A percentile compares a stretch with the other conserved stretches of the same genome.
phyloP scores from a whole-genome alignment of 2,329 filamentous ascomycete species.

The Aspergillus tubingensis region DNA sequence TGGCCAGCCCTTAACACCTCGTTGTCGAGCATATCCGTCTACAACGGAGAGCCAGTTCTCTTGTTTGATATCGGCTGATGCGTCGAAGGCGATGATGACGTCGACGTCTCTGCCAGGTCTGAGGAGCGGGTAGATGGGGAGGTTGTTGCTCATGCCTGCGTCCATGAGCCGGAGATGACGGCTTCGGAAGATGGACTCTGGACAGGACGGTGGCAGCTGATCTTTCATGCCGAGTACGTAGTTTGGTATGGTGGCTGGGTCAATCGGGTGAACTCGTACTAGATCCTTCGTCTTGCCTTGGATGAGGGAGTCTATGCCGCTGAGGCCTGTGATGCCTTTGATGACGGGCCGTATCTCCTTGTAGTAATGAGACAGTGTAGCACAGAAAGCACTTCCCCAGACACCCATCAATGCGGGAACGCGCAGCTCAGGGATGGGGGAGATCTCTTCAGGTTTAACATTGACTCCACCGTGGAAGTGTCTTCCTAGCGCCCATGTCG shows the following conservation, averaged over 20 bases:
- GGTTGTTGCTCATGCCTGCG: slow-evolving; percentile 97
- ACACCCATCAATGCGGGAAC: slow-evolving; percentile 85
- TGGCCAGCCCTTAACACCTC: slow-evolving; percentile 92
- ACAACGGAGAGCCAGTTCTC: slow-evolving; percentile 95
- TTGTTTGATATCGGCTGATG: slow-evolving; percentile 85
- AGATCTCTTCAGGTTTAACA: slow-evolving; percentile 62
- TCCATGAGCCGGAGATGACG: slow-evolving; percentile 87
- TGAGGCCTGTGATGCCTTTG: slow-evolving; percentile 71
- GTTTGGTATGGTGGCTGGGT: slow-evolving; percentile 88
- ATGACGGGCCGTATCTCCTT: slow-evolving; percentile 86
- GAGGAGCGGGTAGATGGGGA: slow-evolving; percentile 92
- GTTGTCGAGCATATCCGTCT: slow-evolving; percentile 88
- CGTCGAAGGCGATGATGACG: slow-evolving; percentile 88
- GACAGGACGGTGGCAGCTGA: slow-evolving; percentile 72
- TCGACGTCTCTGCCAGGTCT: slow-evolving; percentile 87
- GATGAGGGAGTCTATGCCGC: slow-evolving; percentile 77
- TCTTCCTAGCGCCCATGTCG: slow-evolving; percentile 88
- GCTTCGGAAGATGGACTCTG: slow-evolving; percentile 70
- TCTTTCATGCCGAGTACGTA: slow-evolving; percentile 80
- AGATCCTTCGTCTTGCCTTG: slow-evolving; percentile 80
- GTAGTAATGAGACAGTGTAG: slow-evolving; percentile 94
- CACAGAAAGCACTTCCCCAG: slow-evolving; percentile 97
- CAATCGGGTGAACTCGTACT: slow-evolving; percentile 90
- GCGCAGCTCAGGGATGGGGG: slow-evolving; percentile 78
- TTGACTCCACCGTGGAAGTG: slow-evolving; percentile 74